Conservation (phyloP, 768 basidiomycete species). For the Melanogaster broomeanus region DNA sequence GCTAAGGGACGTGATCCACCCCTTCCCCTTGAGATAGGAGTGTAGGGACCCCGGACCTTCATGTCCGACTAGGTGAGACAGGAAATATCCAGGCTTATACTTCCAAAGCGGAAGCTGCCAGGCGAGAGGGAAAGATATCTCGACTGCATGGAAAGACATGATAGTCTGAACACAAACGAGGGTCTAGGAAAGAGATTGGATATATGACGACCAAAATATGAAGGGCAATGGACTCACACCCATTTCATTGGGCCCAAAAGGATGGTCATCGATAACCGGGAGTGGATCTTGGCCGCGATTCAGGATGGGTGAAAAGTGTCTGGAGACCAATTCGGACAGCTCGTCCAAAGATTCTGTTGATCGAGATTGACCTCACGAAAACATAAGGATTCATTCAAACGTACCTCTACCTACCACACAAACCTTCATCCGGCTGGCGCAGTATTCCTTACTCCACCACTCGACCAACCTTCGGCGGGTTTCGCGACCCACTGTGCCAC, state of each 20-base stretch:
- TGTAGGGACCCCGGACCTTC: conserved; percentile 92
- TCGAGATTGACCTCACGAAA: background rate
- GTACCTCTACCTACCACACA: conserved; percentile 80
- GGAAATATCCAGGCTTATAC: conserved; percentile 73
- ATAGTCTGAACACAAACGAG: conserved; percentile 87
- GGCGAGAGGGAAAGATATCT: conserved; percentile 78
- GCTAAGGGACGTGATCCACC: conserved; percentile 79
- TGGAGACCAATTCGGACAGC: conserved; percentile 60
- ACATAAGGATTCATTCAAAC: background rate
- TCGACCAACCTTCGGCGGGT: conserved; percentile 76
- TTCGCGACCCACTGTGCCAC: conserved; percentile 78
- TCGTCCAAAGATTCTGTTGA: conserved; percentile 72
- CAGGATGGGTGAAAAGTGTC: conserved; percentile 68
- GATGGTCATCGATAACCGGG: conserved; percentile 70
- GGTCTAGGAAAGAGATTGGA: conserved; percentile 46
- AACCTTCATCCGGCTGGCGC: conserved; percentile 78
- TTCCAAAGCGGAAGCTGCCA: conserved; percentile 75
- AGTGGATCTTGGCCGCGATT: conserved; percentile 63
- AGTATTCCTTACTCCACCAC: conserved; percentile 85
- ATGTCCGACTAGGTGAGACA: conserved; percentile 86
- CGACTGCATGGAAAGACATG: conserved; percentile 82
- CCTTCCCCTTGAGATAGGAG: conserved; percentile 86
- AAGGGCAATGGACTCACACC: conserved; percentile 51
- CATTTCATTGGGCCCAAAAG: conserved; percentile 70
- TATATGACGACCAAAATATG: conserved; percentile 6